phyloP scores from a whole-genome alignment of 2,329 filamentous ascomycete genomes.

The Aspergillus aculeatus region DNA sequence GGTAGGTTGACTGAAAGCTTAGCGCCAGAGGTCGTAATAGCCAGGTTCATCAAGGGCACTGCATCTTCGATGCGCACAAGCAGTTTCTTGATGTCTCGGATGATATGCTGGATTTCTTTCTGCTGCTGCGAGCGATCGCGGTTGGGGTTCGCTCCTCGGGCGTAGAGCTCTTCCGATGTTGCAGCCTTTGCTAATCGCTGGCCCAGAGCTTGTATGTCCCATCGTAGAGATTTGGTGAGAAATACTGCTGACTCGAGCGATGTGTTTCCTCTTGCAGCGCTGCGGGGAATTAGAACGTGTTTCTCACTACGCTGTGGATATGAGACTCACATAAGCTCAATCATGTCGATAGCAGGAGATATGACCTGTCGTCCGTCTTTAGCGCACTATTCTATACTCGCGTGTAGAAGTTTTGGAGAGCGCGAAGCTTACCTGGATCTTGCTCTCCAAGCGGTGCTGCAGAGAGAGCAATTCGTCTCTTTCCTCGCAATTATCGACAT shows the following conservation, averaged over 20 bases:
- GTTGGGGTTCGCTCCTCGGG: conserved; percentile 33
- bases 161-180: conserved; percentile 52
- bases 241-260: conserved; percentile 81
- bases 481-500: conserved; percentile 65
- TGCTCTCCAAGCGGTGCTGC: conserved; percentile 74
- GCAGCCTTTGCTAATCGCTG: conserved; percentile 71
- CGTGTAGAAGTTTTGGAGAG: not conserved
- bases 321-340: conserved; percentile 72
- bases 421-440: conserved; percentile 66
- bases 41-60: conserved; percentile 86
- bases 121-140: conserved; percentile 57
- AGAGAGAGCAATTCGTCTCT: conserved; percentile 70
- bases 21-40: conserved; percentile 90
- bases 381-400: not conserved
- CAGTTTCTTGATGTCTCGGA: conserved; percentile 71
- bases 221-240: conserved; percentile 77
- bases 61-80: conserved; percentile 82
- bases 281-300: conserved; percentile 21
- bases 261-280: conserved; percentile 71
- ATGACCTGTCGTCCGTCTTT: conserved; percentile 60
- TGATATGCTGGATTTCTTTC: conserved; percentile 66
- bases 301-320: not conserved
- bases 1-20: conserved; percentile 78
- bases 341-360: conserved; percentile 86
- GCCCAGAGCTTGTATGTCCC: conserved; percentile 78